phyloP scores from a whole-genome alignment of 306 rosid species.

The Glycyrrhiza uralensis region DNA sequence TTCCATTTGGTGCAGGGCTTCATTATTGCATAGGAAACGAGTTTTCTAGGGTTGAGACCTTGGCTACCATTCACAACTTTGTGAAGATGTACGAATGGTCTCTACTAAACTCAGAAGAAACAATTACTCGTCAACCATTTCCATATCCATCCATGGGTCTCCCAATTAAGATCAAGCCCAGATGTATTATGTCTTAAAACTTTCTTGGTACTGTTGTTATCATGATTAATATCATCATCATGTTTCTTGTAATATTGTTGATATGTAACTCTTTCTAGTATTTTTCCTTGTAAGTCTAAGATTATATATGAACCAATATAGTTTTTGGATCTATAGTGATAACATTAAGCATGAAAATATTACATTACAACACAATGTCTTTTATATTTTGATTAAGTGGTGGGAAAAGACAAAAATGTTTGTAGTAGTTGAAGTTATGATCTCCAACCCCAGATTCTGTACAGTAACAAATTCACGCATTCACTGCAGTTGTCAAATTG shows the following conservation, averaged over 20 bases:
- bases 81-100: constrained; percentile 49
- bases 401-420: background rate
- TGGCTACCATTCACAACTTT: constrained; percentile 44
- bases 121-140: constrained; percentile 48
- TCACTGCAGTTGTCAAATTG: too few species aligned
- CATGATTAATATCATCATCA: background rate
- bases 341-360: too few species aligned
- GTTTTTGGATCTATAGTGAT: background rate
- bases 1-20: constrained; percentile 52
- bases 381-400: background rate
- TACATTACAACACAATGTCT: background rate
- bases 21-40: constrained; percentile 50
- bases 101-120: constrained; percentile 33
- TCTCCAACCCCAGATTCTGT: too few species aligned
- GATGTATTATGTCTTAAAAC: constrained; percentile 16
- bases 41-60: constrained; percentile 51
- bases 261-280: background rate
- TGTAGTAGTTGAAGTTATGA: background rate
- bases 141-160: constrained; percentile 52
- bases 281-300: background rate
- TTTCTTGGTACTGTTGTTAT: background rate
- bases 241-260: background rate
- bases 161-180: constrained; percentile 46
- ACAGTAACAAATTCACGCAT: too few species aligned
- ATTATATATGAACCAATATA: background rate